These are phyloP conservation scores for Microdochium paspali DNA, from an alignment of 2,329 filamentous ascomycete species.

Conservation along the genomic window DNA sequence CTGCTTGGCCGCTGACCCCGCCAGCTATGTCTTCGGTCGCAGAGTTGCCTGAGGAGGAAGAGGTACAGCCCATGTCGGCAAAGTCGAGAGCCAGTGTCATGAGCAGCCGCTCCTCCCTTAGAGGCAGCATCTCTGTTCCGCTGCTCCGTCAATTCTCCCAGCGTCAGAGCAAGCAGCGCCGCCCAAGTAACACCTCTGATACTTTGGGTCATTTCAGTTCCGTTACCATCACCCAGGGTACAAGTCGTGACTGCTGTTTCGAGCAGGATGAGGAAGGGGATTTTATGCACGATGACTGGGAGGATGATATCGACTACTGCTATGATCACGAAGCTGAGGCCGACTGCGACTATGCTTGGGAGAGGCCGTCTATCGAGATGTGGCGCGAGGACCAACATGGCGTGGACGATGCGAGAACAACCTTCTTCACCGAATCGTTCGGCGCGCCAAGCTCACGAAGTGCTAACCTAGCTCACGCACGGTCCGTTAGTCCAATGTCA, in stretches of 20 bases:
- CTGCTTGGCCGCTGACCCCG: constrained; percentile 33
- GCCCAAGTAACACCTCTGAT: constrained; percentile 39
- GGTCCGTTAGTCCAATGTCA: constrained; percentile 14
- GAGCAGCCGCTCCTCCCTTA: constrained; percentile 41
- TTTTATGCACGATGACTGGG: constrained; percentile 44
- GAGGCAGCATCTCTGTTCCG: constrained; percentile 46
- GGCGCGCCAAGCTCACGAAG: constrained; percentile 5
- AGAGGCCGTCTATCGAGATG: constrained; percentile 43
- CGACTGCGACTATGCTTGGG: constrained; percentile 58
- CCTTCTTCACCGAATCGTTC: background rate
- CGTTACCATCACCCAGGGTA: constrained; percentile 22
- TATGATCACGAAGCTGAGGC: constrained; percentile 61
- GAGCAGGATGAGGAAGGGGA: constrained; percentile 17
- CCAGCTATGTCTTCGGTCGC: constrained; percentile 33
- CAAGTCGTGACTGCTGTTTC: constrained; percentile 15
- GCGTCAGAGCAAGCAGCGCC: constrained; percentile 20
- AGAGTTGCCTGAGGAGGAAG: constrained; percentile 56
- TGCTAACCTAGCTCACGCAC: constrained; percentile 4
- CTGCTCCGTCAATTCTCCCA: constrained; percentile 36
- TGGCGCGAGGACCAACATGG: constrained; percentile 16
- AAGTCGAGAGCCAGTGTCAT: constrained; percentile 32
- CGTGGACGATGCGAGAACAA: background rate
- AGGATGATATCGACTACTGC: constrained; percentile 62
- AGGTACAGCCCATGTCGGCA: constrained; percentile 28
- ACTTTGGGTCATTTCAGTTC: constrained; percentile 37